Percentiles rank a stretch among this genome's conserved stretches.
Evolutionary conservation across 2,329 filamentous ascomycete species (phyloP).

Genomic region (Phialophora macrospora): DNA sequence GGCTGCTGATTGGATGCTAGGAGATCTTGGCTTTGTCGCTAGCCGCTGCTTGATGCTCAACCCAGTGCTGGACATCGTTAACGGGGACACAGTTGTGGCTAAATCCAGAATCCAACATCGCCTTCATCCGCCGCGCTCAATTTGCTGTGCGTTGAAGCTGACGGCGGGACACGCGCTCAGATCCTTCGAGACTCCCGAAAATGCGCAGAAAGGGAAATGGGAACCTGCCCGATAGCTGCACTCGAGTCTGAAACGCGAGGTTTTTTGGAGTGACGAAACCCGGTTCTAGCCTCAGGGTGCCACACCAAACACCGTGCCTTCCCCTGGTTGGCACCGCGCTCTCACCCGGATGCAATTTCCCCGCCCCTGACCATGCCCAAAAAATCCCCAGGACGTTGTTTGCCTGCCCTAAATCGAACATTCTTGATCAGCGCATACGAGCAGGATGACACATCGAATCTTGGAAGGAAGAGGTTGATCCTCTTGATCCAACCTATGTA

Average conservation of each 20-base stretch:
- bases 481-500: neutral
- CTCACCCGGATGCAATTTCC: slow-evolving; percentile 15
- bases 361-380: slow-evolving; percentile 11
- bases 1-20: neutral
- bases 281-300: neutral
- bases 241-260: neutral
- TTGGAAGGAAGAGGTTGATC: slow-evolving; percentile 1
- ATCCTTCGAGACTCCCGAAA: neutral
- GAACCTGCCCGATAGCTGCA: neutral
- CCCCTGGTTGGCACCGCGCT: neutral
- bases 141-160: neutral
- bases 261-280: neutral
- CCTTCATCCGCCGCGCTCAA: slow-evolving; percentile 4
- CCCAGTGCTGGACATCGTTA: neutral
- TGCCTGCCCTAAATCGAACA: slow-evolving; percentile 2
- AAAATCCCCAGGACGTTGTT: neutral
- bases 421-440: neutral
- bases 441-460: slow-evolving; percentile 10
- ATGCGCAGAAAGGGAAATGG: neutral
- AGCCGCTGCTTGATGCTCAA: slow-evolving; percentile 17
- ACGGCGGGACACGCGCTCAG: neutral
- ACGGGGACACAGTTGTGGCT: neutral
- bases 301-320: neutral
- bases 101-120: neutral
- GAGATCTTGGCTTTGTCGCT: neutral